Evolutionary conservation across 495 filamentous ascomycete genomes (phyloP).

Genomic region (Tuber magnatum): DNA sequence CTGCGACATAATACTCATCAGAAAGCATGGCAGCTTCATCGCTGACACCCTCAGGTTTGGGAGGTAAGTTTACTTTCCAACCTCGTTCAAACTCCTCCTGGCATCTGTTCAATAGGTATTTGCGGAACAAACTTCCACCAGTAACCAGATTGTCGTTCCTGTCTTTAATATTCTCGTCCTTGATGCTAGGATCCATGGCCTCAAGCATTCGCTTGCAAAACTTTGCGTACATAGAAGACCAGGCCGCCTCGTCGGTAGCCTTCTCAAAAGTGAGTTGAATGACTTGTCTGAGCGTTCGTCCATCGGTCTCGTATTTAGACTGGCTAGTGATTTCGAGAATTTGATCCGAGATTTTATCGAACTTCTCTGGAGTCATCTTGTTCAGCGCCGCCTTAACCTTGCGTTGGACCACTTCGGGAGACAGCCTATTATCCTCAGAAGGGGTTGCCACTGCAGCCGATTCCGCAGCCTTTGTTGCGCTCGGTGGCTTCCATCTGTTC

Average conservation of each 20-base stretch:
- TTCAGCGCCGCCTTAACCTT: slow-evolving; percentile 98
- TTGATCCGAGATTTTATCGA: slow-evolving; percentile 88
- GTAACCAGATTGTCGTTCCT: slow-evolving; percentile 77
- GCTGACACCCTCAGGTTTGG: slow-evolving; percentile 67
- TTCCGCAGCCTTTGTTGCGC: slow-evolving; percentile 51
- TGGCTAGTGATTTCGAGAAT: slow-evolving; percentile 88
- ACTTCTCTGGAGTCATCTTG: slow-evolving; percentile 99
- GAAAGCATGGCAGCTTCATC: slow-evolving; percentile 77
- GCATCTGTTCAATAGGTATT: slow-evolving; percentile 96
- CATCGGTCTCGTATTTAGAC: slow-evolving; percentile 90
- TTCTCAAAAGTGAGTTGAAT: slow-evolving; percentile 99
- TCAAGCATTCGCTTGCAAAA: slow-evolving; percentile 97
- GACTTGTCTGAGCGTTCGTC: slow-evolving; percentile 89
- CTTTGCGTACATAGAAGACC: slow-evolving; percentile 98
- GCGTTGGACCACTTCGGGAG: slow-evolving; percentile 89
- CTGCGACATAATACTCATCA: slow-evolving; percentile 93
- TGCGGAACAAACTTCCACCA: slow-evolving; percentile 90
- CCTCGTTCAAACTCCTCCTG: slow-evolving; percentile 98
- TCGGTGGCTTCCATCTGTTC: slow-evolving; percentile 85
- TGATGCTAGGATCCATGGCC: slow-evolving; percentile 89
- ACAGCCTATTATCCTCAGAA: slow-evolving; percentile 55
- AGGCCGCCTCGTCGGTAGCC: slow-evolving; percentile 96
- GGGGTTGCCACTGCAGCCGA: slow-evolving; percentile 51
- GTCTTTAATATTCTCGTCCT: slow-evolving; percentile 86
- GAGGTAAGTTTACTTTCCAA: slow-evolving; percentile 85